phyloP scores from a whole-genome alignment of 768 basidiomycete genomes.

The Tricholoma sp. region DNA sequence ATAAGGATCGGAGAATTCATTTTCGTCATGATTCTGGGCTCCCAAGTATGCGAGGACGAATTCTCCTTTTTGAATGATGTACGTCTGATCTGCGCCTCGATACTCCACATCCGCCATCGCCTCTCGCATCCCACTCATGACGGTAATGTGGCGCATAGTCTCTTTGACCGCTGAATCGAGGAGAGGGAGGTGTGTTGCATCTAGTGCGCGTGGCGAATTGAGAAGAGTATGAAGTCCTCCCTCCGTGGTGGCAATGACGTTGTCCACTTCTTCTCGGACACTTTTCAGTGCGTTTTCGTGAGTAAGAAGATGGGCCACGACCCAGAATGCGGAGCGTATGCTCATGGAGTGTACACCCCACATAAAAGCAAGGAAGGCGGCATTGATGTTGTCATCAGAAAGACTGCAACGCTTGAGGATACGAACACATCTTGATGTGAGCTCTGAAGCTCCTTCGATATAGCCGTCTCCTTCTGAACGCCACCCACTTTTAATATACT shows the following conservation, averaged over 20 bases:
- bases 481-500: neutral
- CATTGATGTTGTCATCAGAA: neutral
- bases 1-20: neutral
- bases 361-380: neutral
- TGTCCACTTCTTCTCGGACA: neutral
- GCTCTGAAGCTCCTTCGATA: constrained; percentile 1
- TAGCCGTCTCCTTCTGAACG: neutral
- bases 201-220: neutral
- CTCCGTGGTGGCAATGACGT: neutral
- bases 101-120: neutral
- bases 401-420: neutral
- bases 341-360: constrained; percentile 2
- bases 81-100: neutral
- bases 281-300: neutral
- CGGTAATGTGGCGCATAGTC: neutral
- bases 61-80: constrained; percentile 1
- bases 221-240: neutral
- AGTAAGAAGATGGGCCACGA: neutral
- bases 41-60: neutral
- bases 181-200: neutral
- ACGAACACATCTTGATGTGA: neutral
- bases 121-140: neutral
- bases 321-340: neutral
- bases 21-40: neutral
- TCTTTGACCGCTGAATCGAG: constrained; percentile 1